These are phyloP conservation scores for Flaveria brownii DNA, from an alignment of 129 eudicot genomes.

Conservation along the genomic window DNA sequence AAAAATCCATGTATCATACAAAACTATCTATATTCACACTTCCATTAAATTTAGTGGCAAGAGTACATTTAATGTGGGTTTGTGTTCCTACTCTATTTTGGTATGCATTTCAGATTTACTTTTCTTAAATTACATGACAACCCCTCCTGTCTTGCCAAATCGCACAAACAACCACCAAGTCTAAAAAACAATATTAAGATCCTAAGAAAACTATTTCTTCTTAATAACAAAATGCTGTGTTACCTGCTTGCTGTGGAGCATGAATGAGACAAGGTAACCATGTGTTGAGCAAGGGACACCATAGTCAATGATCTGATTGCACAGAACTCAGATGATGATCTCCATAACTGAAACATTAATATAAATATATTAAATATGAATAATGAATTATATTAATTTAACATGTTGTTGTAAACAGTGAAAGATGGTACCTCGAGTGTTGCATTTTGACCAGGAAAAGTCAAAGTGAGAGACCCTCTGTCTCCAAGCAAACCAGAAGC, in stretches of 20 bases:
- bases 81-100: background rate
- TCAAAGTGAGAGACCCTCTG: slow-evolving; percentile 81
- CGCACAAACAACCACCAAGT: slow-evolving; percentile 14
- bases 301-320: slow-evolving; percentile 89
- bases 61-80: background rate
- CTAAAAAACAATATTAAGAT: background rate
- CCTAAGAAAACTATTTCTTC: background rate
- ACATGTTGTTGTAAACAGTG: background rate
- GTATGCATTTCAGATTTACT: background rate
- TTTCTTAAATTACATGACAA: background rate
- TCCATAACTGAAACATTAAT: slow-evolving; percentile 78
- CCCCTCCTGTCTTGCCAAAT: slow-evolving; percentile 13
- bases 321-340: slow-evolving; percentile 88
- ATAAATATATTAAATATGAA: slow-evolving; percentile 19
- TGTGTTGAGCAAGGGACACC: slow-evolving; percentile 95
- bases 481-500: slow-evolving; percentile 94
- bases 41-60: background rate
- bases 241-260: slow-evolving; percentile 89
- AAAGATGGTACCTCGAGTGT: slow-evolving; percentile 64
- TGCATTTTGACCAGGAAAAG: slow-evolving; percentile 71
- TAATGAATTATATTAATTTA: background rate
- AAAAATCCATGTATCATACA: slow-evolving; percentile 1
- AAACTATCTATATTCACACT: background rate
- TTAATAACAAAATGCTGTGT: slow-evolving; percentile 1
- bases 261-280: slow-evolving; percentile 81